Evolutionary conservation across 345 rosid genomes (phyloP), one percentile per base, ranked within the genome.

Genomic region (Hypericum perforatum): DNA sequence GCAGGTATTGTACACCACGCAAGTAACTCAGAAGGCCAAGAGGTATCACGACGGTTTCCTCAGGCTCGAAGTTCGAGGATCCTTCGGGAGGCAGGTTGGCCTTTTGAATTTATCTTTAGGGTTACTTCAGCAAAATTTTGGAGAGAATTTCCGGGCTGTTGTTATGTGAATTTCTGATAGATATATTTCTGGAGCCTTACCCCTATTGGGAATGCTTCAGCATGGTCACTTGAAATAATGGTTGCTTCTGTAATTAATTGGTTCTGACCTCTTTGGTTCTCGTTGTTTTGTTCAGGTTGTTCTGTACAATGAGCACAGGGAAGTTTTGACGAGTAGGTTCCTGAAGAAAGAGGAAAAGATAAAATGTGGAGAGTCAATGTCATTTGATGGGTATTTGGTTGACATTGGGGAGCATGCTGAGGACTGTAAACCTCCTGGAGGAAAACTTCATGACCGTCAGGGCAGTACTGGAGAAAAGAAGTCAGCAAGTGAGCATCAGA

Each of bases 1-100:
- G 85, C 75, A 69, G 77, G 85, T 77, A 41, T 39, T 82, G 71
- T 82, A 82, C 70, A 79, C 85, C 11, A n/a, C 78, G 16, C 83
- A 79, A 46, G 53, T 77, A 49, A 79, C 68, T 57, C 81, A 82
- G 43, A 79, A 82, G 53, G 78, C 79, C 43, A 82, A 82, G 74
- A 82, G 70, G 63, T 82, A 75, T 69, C 83, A 79, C 54, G 89
- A 79, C 58, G 89, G 83, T 16, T 71, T 60, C 65, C 56, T 79
- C 54, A 63, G 54, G 52, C 73, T 78, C 37, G 56, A 59, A 38
- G 32, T 37, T 49, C 5, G 42, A 41, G 82, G 75, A 62, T 42
- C 70, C 37, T 53, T 52, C 15, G 78, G 70, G 60, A 73, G 75
- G 52, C 76, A 84, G 91, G 91, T 76, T 53, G 43, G 11, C 62